Conservation (phyloP, 176 grass and related monocot genomes). For the Oryza longistaminata region DNA sequence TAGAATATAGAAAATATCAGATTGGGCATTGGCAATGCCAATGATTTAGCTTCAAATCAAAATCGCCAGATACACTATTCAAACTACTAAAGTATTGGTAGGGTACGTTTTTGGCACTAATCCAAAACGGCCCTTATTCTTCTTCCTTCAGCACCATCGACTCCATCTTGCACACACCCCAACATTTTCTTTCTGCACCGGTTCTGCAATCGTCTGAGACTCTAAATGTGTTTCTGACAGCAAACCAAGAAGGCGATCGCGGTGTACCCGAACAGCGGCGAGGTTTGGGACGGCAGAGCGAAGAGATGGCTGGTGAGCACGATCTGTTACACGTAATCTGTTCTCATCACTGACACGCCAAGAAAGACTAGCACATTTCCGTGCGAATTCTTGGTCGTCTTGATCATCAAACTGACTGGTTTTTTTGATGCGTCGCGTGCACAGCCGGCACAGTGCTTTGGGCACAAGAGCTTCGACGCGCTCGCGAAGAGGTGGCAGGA, state of each 20-base stretch:
- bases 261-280: constrained; percentile 85
- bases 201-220: constrained; percentile 7
- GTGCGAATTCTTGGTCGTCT: not conserved
- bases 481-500: constrained; percentile 61
- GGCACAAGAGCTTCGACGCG: constrained; percentile 58
- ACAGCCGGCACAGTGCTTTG: constrained; percentile 58
- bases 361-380: not conserved
- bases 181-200: not conserved
- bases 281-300: constrained; percentile 74
- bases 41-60: too few species aligned
- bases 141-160: not conserved
- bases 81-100: too few species aligned
- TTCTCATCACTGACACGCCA: not conserved
- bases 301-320: constrained; percentile 82
- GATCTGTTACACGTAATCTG: too few species aligned
- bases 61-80: too few species aligned
- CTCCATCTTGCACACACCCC: not conserved
- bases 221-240: constrained; percentile 30
- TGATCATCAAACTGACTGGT: not conserved
- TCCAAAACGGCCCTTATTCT: too few species aligned
- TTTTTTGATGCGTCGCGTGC: not conserved
- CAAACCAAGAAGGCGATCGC: constrained; percentile 70
- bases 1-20: too few species aligned
- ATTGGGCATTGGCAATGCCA: too few species aligned
- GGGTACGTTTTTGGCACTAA: too few species aligned